Conservation (phyloP, 2,329 filamentous ascomycete genomes). For the Blastomyces gilchristii region DNA sequence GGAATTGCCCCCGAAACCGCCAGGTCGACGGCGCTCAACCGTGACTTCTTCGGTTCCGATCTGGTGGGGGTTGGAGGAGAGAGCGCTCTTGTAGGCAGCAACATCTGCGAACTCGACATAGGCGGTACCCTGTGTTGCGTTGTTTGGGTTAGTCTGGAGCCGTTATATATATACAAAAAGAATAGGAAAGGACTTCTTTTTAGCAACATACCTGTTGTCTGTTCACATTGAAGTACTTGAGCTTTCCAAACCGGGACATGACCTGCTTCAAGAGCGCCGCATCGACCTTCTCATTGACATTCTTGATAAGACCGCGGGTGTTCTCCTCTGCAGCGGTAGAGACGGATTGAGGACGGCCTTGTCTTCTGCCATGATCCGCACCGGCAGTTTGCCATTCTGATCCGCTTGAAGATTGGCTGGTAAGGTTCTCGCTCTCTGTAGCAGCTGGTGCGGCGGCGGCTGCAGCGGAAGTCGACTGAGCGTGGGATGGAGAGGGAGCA, state of each 20-base stretch:
- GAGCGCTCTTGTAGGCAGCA: conserved; percentile 72
- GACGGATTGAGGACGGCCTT: conserved; percentile 61
- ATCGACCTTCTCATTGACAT: conserved; percentile 81
- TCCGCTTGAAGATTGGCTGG: conserved; percentile 71
- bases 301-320: conserved; percentile 84
- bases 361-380: conserved; percentile 67
- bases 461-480: conserved; percentile 25
- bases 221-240: conserved; percentile 55
- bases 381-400: conserved; percentile 84
- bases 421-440: conserved; percentile 42
- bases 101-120: conserved; percentile 85
- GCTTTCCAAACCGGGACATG: conserved; percentile 58
- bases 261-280: conserved; percentile 59
- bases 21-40: conserved; percentile 73
- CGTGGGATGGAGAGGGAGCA: conserved; percentile 23
- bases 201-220: conserved; percentile 58
- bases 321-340: conserved; percentile 57
- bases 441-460: conserved; percentile 29
- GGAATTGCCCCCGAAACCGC: conserved; percentile 59
- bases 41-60: conserved; percentile 73
- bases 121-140: conserved; percentile 65
- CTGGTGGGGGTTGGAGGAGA: conserved; percentile 72
- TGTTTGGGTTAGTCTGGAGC: conserved; percentile 11
- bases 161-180: neutral
- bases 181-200: neutral